Conservation (phyloP, 805 yeast genomes). For the Ogataea naganishii region DNA sequence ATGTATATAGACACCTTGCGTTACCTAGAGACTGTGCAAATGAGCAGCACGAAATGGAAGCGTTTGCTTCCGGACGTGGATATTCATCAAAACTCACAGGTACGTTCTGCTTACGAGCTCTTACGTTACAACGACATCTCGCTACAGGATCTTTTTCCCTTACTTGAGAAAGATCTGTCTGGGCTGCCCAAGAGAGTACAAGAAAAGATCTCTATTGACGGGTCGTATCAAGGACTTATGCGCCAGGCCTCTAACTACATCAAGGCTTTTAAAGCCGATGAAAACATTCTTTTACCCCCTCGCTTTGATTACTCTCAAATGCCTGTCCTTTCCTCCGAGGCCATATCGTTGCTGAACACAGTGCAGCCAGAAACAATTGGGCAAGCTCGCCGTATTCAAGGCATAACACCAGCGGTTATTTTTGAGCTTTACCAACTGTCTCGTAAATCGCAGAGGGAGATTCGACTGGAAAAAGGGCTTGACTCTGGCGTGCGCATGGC, state of each 20-base stretch:
- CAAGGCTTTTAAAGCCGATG: conserved; percentile 78
- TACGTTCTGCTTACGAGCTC: conserved; percentile 63
- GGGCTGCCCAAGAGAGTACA: conserved; percentile 35
- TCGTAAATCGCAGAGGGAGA: conserved; percentile 22
- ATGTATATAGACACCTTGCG: conserved; percentile 35
- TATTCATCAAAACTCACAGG: conserved; percentile 45
- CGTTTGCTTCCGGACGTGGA: conserved; percentile 33
- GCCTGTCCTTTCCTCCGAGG: conserved; percentile 69
- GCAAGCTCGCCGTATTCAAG: conserved; percentile 91
- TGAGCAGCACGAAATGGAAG: conserved; percentile 61
- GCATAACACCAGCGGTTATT: conserved; percentile 89
- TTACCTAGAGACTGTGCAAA: conserved; percentile 33
- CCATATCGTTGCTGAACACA: conserved; percentile 54
- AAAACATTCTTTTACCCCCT: conserved; percentile 59
- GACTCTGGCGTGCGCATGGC: conserved; percentile 6
- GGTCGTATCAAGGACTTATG: conserved; percentile 75
- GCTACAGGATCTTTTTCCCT: conserved; percentile 26
- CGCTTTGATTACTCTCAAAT: conserved; percentile 47
- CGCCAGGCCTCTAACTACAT: conserved; percentile 64
- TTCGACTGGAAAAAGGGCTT: no score
- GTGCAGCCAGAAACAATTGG: conserved; percentile 88
- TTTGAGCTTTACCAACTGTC: conserved; percentile 65
- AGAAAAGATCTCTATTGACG: conserved; percentile 65
- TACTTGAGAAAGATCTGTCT: conserved; percentile 19
- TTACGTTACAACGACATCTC: conserved; percentile 43